These are phyloP conservation scores for Astrephomene gubernaculifera DNA, from an alignment of 139 green algal genomes.

Conservation along the genomic window DNA sequence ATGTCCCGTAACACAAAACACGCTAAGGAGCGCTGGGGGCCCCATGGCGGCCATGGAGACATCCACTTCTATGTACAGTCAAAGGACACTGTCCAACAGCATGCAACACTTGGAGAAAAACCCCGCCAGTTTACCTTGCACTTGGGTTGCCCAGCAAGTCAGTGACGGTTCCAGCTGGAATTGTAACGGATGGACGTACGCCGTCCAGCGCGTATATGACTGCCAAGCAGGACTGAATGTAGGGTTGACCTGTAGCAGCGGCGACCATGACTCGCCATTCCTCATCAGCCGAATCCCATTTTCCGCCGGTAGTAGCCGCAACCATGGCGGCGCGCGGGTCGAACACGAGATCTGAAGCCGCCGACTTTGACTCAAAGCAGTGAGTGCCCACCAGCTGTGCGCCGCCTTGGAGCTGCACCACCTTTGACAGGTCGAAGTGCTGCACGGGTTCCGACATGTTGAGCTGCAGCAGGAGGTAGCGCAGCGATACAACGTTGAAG, in stretches of 20 bases:
- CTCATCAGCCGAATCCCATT: not conserved
- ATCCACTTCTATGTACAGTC: no score
- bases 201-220: not conserved
- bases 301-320: no score
- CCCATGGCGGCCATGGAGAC: no score
- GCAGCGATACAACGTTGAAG: not conserved
- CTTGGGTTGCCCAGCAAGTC: conserved; percentile 14
- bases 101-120: no score
- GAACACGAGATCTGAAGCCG: not conserved
- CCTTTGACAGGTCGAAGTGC: not conserved
- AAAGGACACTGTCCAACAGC: no score
- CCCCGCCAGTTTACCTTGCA: not conserved
- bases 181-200: not conserved
- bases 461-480: not conserved
- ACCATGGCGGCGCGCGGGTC: not conserved
- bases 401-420: not conserved
- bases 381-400: not conserved
- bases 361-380: not conserved
- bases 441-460: conserved; percentile 15
- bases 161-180: not conserved
- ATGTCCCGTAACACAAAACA: not conserved
- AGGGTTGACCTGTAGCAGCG: not conserved
- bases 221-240: not conserved
- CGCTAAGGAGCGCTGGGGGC: no score
- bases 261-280: not conserved